Evolutionary conservation across 2,329 filamentous ascomycete species (phyloP), one percentile per base, ranked within the genome.

Genomic region (Ilyonectria robusta): DNA sequence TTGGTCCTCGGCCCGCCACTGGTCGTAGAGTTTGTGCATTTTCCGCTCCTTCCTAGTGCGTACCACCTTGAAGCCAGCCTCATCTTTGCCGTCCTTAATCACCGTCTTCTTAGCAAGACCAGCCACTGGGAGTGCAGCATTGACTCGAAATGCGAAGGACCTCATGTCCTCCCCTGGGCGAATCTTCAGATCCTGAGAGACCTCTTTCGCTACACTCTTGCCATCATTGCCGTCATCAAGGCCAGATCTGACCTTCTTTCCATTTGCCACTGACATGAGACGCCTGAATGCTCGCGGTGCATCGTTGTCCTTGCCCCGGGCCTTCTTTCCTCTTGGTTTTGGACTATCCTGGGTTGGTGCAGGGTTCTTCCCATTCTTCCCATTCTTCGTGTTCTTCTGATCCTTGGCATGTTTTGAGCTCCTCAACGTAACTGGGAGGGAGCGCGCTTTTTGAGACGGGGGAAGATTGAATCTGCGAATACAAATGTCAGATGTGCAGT

Each of bases 281-380:
- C 94, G 91, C 68, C 89, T 89, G 81, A 99, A 99, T 1, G 93
- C 94, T 72, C 94, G 92, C 0, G 96, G 96, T 1, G 93, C 95
- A 81, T 98, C 96, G 78, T 97, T 91, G 44, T 87, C 84, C 33
- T 79, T 80, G 57, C 66, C 81, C 78, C 81, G 86, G 11, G 82
- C 83, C 73, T 86, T 86, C 56, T 64, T 78, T 70, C 78, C 75
- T 83, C 88, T 75, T 71, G 79, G 63, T 72, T 76, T 83, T 1
- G 78, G 42, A 33, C 31, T 33, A 29, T 66, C 71, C 51, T 70
- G 68, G 33, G 60, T 71, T 69, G 79, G 75, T 31, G 80, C 73
- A 74, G 61, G 31, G 90, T 42, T 62, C 53, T 67, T 46, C 73
- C 78, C 61, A 77, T 75, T 67, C 78, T 72, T 59, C 67, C 66